phyloP scores from a whole-genome alignment of 2,329 filamentous ascomycete species.

The Clarireedia homoeocarpa region DNA sequence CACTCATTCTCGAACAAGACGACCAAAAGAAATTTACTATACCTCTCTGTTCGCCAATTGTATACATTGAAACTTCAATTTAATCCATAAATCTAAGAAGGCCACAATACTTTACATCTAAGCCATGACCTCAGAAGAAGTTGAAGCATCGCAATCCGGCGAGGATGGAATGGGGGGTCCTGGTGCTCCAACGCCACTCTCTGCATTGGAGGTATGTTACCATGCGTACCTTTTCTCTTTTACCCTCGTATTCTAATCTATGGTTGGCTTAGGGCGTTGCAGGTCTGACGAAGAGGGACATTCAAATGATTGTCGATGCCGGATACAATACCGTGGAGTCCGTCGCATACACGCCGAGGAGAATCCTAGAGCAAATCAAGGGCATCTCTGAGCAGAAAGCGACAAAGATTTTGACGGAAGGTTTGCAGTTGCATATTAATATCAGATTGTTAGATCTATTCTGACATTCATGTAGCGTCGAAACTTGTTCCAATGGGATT shows the following conservation, averaged over 20 bases:
- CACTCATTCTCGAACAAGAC: neutral
- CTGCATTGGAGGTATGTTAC: slow-evolving; percentile 66
- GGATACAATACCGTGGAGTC: slow-evolving; percentile 95
- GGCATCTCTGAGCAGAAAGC: slow-evolving; percentile 97
- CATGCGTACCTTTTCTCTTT: neutral
- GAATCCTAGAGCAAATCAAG: slow-evolving; percentile 88
- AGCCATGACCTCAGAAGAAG: slow-evolving; percentile 28
- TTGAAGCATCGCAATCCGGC: slow-evolving; percentile 59
- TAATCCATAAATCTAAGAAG: no score
- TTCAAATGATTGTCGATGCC: slow-evolving; percentile 84
- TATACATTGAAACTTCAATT: no score
- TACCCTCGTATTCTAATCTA: neutral
- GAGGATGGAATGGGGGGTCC: slow-evolving; percentile 75
- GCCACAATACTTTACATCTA: neutral
- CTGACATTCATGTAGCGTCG: slow-evolving; percentile 51
- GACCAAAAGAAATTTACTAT: neutral
- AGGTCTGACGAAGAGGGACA: slow-evolving; percentile 89
- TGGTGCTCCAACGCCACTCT: slow-evolving; percentile 86
- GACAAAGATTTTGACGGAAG: slow-evolving; percentile 81
- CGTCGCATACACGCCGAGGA: slow-evolving; percentile 82
- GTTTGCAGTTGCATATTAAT: slow-evolving; percentile 36
- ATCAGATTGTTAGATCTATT: neutral
- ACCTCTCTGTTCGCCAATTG: neutral
- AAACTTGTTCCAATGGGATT: slow-evolving; percentile 99
- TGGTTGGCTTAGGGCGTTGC: slow-evolving; percentile 60